Evolutionary conservation across 1,284 basidiomycete species (phyloP).

Genomic region (Cryptococcus hybrid): DNA sequence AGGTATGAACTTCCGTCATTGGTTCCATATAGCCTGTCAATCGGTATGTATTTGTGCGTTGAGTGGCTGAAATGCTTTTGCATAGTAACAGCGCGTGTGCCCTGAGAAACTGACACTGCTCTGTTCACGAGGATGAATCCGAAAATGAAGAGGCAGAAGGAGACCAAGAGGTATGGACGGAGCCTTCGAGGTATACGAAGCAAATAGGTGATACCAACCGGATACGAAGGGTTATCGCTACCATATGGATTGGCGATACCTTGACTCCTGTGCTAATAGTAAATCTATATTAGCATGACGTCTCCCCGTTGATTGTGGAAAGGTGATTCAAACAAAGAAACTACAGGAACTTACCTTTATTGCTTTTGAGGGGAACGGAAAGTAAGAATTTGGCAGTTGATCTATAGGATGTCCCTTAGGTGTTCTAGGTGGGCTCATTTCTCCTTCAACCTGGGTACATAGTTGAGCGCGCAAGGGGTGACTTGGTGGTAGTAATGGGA

Average conservation of each 20-base stretch:
- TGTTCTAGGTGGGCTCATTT: constrained; percentile 19
- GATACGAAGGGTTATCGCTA: constrained; percentile 10
- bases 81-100: background rate
- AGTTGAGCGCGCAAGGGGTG: constrained; percentile 26
- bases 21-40: background rate
- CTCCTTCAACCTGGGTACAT: constrained; percentile 4
- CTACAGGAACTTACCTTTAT: no score
- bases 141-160: constrained; percentile 29
- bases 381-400: constrained; percentile 2
- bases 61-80: background rate
- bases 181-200: constrained; percentile 35
- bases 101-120: constrained; percentile 16
- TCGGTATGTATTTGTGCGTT: background rate
- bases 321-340: no score
- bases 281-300: background rate
- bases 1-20: constrained; percentile 4
- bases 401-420: constrained; percentile 34
- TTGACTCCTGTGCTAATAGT: background rate
- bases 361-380: constrained; percentile 4
- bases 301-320: constrained; percentile 9
- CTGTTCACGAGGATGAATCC: constrained; percentile 23
- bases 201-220: constrained; percentile 15
- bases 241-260: constrained; percentile 19
- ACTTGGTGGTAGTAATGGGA: constrained; percentile 29
- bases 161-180: constrained; percentile 31